A percentile compares a stretch with the other conserved stretches of the same genome.
Conservation (phyloP, 2,329 filamentous ascomycete species). For the Penicillium sp. region DNA sequence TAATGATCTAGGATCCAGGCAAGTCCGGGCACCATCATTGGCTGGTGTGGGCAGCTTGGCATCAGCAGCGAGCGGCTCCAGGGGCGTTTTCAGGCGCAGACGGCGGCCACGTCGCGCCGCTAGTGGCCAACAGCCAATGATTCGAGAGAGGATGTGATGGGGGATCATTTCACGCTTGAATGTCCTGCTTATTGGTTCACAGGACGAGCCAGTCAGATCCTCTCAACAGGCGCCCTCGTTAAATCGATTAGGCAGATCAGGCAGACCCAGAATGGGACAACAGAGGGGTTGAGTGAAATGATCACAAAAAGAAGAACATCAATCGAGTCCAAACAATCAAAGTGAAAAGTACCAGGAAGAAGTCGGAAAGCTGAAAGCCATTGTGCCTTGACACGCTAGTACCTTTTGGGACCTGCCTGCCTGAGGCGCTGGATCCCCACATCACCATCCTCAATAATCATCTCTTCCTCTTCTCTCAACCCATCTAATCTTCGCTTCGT, state of each 20-base stretch:
- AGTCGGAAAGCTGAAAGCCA: not conserved
- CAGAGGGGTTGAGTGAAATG: not conserved
- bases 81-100: constrained; percentile 21
- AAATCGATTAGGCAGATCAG: not conserved
- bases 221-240: not conserved
- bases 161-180: constrained; percentile 5
- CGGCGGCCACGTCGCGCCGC: constrained; percentile 11
- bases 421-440: constrained; percentile 14
- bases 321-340: not conserved
- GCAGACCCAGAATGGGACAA: not conserved
- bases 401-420: constrained; percentile 1
- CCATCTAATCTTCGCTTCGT: constrained; percentile 31
- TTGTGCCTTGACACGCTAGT: constrained; percentile 5
- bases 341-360: not conserved
- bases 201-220: constrained; percentile 3
- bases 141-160: constrained; percentile 22
- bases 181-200: constrained; percentile 16
- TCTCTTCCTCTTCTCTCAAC: constrained; percentile 23
- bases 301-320: too few species aligned
- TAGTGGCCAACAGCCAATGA: constrained; percentile 20
- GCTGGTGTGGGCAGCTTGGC: constrained; percentile 17
- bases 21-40: constrained; percentile 11
- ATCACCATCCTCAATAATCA: constrained; percentile 19
- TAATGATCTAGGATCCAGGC: not conserved
- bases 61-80: constrained; percentile 22